These are phyloP conservation scores for Agarophyton chilense DNA, from an alignment of 23 red algal genomes.

Conservation along the genomic window DNA sequence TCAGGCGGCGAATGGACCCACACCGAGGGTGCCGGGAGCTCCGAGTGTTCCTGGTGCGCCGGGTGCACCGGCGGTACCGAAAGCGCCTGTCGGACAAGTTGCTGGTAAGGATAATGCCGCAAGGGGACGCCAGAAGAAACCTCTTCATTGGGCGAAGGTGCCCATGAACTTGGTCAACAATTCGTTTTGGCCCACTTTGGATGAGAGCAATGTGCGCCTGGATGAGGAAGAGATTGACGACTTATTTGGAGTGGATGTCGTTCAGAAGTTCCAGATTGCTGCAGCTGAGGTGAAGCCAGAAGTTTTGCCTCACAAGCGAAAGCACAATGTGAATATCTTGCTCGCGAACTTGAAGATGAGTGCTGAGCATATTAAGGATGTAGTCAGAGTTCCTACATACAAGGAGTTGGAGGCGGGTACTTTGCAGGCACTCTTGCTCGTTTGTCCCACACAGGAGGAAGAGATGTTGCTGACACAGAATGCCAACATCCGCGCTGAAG, in stretches of 20 bases:
- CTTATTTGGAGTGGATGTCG: constrained; percentile 86
- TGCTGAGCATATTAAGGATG: constrained; percentile 82
- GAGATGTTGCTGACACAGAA: constrained; percentile 82
- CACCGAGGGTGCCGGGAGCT: constrained; percentile 5
- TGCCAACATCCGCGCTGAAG: constrained; percentile 60
- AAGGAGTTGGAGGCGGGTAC: constrained; percentile 79
- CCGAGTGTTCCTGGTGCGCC: constrained; percentile 39
- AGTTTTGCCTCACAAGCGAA: constrained; percentile 89
- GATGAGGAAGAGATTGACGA: constrained; percentile 86
- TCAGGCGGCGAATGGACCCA: constrained; percentile 12
- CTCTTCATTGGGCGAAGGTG: constrained; percentile 92
- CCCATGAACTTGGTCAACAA: constrained; percentile 77
- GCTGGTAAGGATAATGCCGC: constrained; percentile 72
- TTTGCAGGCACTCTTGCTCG: constrained; percentile 87
- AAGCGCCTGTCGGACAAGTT: constrained; percentile 59
- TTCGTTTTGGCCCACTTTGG: constrained; percentile 79
- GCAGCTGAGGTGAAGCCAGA: constrained; percentile 75
- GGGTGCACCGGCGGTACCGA: constrained; percentile 46
- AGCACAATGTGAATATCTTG: constrained; percentile 95
- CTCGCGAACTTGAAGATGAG: constrained; percentile 90
- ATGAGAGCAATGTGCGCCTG: constrained; percentile 80
- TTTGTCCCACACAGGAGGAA: constrained; percentile 90
- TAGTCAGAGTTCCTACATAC: constrained; percentile 75
- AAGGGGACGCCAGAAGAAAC: constrained; percentile 84
- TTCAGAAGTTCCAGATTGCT: constrained; percentile 49